A percentile compares a stretch with the other conserved stretches of the same genome.
These are phyloP conservation scores for Malus hybrid DNA, from an alignment of 331 rosid species.

Conservation along the genomic window DNA sequence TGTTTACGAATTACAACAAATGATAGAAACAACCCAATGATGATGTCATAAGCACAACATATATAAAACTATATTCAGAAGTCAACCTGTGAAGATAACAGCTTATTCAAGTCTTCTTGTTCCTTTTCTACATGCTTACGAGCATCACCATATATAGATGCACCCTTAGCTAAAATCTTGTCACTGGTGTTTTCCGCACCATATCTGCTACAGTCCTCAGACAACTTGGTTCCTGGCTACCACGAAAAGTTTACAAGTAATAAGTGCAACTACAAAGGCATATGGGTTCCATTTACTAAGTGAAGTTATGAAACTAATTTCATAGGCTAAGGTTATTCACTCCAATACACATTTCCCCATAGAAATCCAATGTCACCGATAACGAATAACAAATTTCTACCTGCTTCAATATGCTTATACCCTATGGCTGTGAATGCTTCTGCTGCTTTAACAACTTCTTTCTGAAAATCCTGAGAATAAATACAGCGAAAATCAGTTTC, in stretches of 20 bases:
- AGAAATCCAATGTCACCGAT: neutral
- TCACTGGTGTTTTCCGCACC: constrained; percentile 82
- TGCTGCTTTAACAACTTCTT: constrained; percentile 81
- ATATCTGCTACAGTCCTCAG: constrained; percentile 94
- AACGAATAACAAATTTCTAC: constrained; percentile 30
- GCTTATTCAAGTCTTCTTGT: constrained; percentile 72
- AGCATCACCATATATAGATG: constrained; percentile 92
- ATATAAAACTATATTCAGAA: neutral
- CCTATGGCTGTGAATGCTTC: constrained; percentile 77
- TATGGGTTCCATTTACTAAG: neutral
- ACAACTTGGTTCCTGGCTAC: constrained; percentile 89
- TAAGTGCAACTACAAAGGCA: neutral
- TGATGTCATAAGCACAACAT: neutral
- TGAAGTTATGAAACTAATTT: constrained; percentile 5
- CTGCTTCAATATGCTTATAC: constrained; percentile 86
- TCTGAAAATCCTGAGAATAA: constrained; percentile 76
- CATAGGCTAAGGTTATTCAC: neutral
- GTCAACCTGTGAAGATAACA: constrained; percentile 72
- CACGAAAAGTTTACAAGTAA: constrained; percentile 25
- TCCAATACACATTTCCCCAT: neutral
- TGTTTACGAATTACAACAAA: neutral
- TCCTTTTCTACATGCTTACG: constrained; percentile 96
- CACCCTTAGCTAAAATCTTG: constrained; percentile 79
- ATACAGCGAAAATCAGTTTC: neutral
- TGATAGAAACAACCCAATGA: neutral